These are phyloP conservation scores for Lipomyces sp. DNA, from an alignment of 805 yeast genomes.

Conservation along the genomic window DNA sequence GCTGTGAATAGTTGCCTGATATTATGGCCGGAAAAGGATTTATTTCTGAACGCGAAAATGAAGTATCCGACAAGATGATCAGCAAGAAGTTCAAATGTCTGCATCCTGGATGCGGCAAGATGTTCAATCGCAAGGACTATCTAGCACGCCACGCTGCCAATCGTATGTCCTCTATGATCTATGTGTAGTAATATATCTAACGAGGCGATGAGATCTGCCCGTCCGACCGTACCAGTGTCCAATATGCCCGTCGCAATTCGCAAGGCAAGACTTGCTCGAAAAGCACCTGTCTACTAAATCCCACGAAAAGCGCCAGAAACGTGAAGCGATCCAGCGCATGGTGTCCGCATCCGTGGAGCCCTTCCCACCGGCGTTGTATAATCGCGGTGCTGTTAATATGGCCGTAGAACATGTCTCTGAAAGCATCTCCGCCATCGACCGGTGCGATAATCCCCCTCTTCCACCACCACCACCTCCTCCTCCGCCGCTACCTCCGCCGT, in stretches of 20 bases:
- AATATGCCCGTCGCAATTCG: constrained; percentile 41
- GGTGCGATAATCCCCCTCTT: not conserved
- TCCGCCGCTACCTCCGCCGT: not conserved
- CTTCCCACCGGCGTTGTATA: not conserved
- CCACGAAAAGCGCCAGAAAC: constrained; percentile 38
- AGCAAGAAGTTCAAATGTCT: constrained; percentile 38
- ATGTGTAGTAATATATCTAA: not conserved
- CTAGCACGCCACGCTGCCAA: constrained; percentile 41
- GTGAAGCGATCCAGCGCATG: constrained; percentile 32
- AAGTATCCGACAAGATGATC: not conserved
- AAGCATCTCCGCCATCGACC: not conserved
- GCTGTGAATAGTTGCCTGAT: not conserved
- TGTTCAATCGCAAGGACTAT: constrained; percentile 42
- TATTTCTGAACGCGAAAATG: not conserved
- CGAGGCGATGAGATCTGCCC: constrained; percentile 31
- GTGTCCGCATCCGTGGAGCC: not conserved
- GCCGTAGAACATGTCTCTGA: not conserved
- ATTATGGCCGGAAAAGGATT: constrained; percentile 1
- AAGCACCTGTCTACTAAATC: constrained; percentile 40
- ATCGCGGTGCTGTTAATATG: not conserved
- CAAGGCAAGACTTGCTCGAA: constrained; percentile 43
- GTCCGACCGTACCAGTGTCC: constrained; percentile 43
- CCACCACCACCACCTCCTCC: not conserved
- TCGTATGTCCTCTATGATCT: constrained; percentile 20
- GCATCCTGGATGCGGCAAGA: constrained; percentile 41